phyloP scores from a whole-genome alignment of 805 yeast species.

The Cyberlindnera xylosilytica region DNA sequence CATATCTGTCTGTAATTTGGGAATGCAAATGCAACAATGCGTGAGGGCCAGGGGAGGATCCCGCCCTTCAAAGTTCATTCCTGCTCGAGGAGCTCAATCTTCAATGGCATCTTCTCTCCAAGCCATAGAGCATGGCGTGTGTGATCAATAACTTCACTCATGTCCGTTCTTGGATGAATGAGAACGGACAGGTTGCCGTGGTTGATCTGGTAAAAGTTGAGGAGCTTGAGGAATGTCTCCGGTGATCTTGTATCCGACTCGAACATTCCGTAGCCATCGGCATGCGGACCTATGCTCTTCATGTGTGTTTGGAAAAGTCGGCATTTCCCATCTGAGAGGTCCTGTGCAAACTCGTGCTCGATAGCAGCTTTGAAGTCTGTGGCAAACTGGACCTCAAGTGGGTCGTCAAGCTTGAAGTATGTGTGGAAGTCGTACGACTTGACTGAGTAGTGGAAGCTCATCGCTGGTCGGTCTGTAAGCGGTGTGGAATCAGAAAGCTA shows the following conservation, averaged over 20 bases:
- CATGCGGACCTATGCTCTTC: conserved; percentile 56
- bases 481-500: no score
- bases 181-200: conserved; percentile 51
- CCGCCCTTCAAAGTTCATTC: no score
- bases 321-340: conserved; percentile 36
- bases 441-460: conserved; percentile 27
- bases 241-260: conserved; percentile 51
- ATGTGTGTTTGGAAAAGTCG: conserved; percentile 45
- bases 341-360: conserved; percentile 38
- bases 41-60: no score
- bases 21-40: no score
- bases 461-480: not conserved
- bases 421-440: conserved; percentile 54
- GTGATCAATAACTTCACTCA: conserved; percentile 41
- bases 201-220: conserved; percentile 50
- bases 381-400: conserved; percentile 34
- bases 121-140: conserved; percentile 56
- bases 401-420: conserved; percentile 36
- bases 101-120: conserved; percentile 39
- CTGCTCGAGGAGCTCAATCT: conserved; percentile 9
- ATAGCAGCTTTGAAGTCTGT: conserved; percentile 38
- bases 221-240: conserved; percentile 39
- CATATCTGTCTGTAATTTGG: no score
- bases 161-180: conserved; percentile 50
- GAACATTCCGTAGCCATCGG: conserved; percentile 47